phyloP scores from a whole-genome alignment of 202 grass and related monocot species.

The Digitaria exilis region DNA sequence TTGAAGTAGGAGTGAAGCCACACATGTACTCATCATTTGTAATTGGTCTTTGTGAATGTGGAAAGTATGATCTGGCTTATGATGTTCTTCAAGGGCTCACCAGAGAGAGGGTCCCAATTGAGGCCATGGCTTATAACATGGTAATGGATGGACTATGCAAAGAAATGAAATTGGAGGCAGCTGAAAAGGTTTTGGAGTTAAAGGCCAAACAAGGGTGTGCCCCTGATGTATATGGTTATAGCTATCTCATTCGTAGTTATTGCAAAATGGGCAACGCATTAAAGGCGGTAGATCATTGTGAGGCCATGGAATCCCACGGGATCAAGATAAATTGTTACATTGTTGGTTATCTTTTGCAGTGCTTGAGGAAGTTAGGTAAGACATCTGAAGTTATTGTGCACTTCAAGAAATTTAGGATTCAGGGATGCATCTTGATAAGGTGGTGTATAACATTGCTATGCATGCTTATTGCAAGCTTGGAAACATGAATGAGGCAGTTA shows the following conservation, averaged over 20 bases:
- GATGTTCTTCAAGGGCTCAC: constrained; percentile 49
- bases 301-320: constrained; percentile 69
- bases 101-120: constrained; percentile 44
- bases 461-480: constrained; percentile 63
- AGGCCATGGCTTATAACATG: constrained; percentile 69
- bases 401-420: constrained; percentile 64
- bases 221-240: constrained; percentile 63
- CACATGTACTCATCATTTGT: constrained; percentile 51
- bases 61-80: constrained; percentile 55
- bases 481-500: constrained; percentile 57
- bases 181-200: constrained; percentile 72
- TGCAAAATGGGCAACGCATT: constrained; percentile 56
- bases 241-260: constrained; percentile 70
- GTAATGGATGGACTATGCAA: constrained; percentile 75
- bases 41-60: constrained; percentile 54
- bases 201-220: constrained; percentile 49
- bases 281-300: constrained; percentile 66
- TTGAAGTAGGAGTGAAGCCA: constrained; percentile 61
- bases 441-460: constrained; percentile 71
- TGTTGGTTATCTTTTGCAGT: constrained; percentile 59
- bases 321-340: constrained; percentile 53
- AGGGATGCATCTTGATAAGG: constrained; percentile 56
- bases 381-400: constrained; percentile 39
- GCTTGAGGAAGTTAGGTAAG: constrained; percentile 61
- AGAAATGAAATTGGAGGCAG: constrained; percentile 65